These are phyloP conservation scores for Lindgomyces ingoldianus DNA, from an alignment of 495 filamentous ascomycete genomes.

Conservation along the genomic window DNA sequence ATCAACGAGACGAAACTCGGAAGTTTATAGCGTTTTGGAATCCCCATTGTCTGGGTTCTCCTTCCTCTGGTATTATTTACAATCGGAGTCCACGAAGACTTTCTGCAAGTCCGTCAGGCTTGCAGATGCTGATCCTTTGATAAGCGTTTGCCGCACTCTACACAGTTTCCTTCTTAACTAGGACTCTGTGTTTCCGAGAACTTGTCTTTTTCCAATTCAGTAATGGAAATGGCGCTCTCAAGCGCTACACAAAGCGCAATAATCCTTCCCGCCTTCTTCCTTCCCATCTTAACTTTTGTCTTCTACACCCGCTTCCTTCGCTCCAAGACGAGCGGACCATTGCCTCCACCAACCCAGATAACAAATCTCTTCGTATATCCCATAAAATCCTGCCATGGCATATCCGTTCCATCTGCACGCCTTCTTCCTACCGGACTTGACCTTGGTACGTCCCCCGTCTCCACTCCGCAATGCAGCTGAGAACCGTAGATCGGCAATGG, in stretches of 20 bases:
- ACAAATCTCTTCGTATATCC: conserved; percentile 45
- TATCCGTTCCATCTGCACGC: conserved; percentile 35
- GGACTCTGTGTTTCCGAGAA: not conserved
- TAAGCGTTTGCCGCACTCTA: not conserved
- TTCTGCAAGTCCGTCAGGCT: too few species aligned
- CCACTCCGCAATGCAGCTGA: not conserved
- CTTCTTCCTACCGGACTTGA: conserved; percentile 44
- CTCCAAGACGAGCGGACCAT: conserved; percentile 8
- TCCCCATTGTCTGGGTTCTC: too few species aligned
- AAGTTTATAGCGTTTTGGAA: not conserved
- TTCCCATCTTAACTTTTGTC: conserved; percentile 27
- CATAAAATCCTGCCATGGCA: conserved; percentile 49
- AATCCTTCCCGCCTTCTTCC: conserved; percentile 19
- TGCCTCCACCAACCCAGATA: conserved; percentile 42
- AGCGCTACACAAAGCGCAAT: conserved; percentile 17
- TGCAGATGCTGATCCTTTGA: not conserved
- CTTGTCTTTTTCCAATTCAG: too few species aligned
- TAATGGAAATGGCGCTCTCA: conserved; percentile 24
- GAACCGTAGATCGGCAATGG: conserved; percentile 44
- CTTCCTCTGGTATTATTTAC: not conserved
- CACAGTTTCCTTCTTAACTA: not conserved
- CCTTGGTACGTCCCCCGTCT: conserved; percentile 24
- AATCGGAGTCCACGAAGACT: not conserved
- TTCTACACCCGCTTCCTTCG: not conserved
- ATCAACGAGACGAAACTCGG: not conserved